Base-by-base conservation (phyloP, 352 stramenopile genomes). In the Thraustotheca clavata region DNA sequence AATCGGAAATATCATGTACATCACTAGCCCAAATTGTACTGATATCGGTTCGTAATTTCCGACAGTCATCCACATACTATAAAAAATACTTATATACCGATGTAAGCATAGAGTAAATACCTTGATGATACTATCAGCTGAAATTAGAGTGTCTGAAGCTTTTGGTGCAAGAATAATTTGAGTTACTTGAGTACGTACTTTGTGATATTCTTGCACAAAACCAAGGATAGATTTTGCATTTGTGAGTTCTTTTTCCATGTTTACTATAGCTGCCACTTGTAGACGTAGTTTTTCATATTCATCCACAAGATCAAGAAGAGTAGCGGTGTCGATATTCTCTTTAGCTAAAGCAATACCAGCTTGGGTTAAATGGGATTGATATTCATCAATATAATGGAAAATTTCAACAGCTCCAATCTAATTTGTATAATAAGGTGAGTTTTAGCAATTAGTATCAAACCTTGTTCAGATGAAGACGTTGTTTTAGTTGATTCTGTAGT, bases 271-370 rank as follows among this genome's bases (percentile, higher is more conserved):
- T 7, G 57, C 35, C 14, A 65, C 57, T 55, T 54, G 57, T 6
- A 20, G 36, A 4, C 41, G 38, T 5, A 65, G 57, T 33, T 65
- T 43, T 16, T 65, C 57, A 26, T 65, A 65, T 24, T 50, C 57
- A 27, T 65, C 57, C 22, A 65, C 26, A 20, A 38, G 57, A 9
- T 24, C 35, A 27, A 65, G 20, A 3, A 65, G 57, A n/a, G 57
- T 65, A 31, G 39, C 41, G 3, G 57, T 54, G 38, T 65, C 57
- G 38, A 65, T 33, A 11, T 43, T 20, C 18, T 65, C 57, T 40
- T 27, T 54, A 9, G 57, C 26, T 5, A 65, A 33, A 16, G 38
- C 57, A 36, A 54, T 65, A 20, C 57, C 43, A 11, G 43, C 57
- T 54, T 65, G 57, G 11, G n/a, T 65, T 4, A 65, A 48, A 33